Evolutionary conservation across 768 basidiomycete genomes (phyloP).

Genomic region (Leccinellum albellum): DNA sequence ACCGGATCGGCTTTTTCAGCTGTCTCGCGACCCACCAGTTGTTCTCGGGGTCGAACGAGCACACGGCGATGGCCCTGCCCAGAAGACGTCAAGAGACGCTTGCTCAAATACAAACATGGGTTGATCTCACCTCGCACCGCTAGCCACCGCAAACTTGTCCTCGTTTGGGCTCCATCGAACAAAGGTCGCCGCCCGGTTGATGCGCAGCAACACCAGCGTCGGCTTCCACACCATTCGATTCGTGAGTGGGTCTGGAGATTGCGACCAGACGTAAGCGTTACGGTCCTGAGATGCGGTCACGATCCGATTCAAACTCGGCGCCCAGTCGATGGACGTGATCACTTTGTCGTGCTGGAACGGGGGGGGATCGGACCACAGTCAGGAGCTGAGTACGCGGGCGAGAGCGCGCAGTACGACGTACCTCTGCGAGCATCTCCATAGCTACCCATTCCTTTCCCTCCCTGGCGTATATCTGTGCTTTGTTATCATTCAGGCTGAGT

Average conservation of each 20-base stretch:
- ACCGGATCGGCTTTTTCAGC: slow-evolving; percentile 95
- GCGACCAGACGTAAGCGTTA: slow-evolving; percentile 98
- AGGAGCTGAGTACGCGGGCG: background rate
- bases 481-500: slow-evolving; percentile 86
- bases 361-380: background rate
- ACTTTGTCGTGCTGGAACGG: slow-evolving; percentile 90
- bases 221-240: slow-evolving; percentile 86
- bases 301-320: slow-evolving; percentile 92
- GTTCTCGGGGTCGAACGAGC: slow-evolving; percentile 95
- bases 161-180: slow-evolving; percentile 97
- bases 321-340: slow-evolving; percentile 99
- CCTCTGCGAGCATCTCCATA: slow-evolving; percentile 83
- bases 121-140: slow-evolving; percentile 73
- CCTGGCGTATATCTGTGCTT: slow-evolving; percentile 74
- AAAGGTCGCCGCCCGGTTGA: slow-evolving; percentile 93
- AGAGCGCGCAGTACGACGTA: slow-evolving; percentile 24
- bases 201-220: slow-evolving; percentile 88
- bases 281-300: slow-evolving; percentile 99
- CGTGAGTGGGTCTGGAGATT: slow-evolving; percentile 66
- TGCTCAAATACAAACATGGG: background rate
- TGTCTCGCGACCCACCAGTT: slow-evolving; percentile 99
- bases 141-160: slow-evolving; percentile 98
- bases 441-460: slow-evolving; percentile 65
- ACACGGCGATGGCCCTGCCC: slow-evolving; percentile 84
- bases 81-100: background rate